Evolutionary conservation across 2,329 filamentous ascomycete species (phyloP), one percentile per base, ranked within the genome.

Genomic region (Anthostomella pinea): DNA sequence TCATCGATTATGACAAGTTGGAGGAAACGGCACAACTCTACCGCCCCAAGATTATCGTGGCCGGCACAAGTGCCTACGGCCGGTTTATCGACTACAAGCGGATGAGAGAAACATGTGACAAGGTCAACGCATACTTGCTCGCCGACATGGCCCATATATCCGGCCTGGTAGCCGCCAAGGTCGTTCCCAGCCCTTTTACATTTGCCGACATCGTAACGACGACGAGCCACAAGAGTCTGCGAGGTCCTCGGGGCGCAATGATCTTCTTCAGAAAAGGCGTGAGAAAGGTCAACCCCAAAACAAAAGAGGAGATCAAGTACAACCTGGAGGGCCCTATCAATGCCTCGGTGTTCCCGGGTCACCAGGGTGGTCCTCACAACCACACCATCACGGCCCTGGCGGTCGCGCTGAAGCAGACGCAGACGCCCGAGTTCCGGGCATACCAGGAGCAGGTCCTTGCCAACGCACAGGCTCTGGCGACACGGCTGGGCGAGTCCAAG

Each of bases 91-190:
- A 98, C 69, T 98, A 98, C 68, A 80, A 84, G 56, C 83, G 85
- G 52, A 93, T 98, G 78, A 87, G 87, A 49, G 79, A 88, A 53
- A 93, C 95, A 48, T 86, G 85, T 52, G 85, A 95, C 66, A 94
- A 95, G 69, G 78, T 88, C 39, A 88, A 89, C 54, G 88, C 88
- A 57, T 98, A 97, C 68, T 77, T 98, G 39, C 72, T 98, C 44
- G 87, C 88, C 53, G 93, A 98, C 60, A 96, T 98, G 81, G 93
- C 93, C 35, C 93, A 98, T 60, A 94, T 98, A 52, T 97, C 91
- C 8, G 93, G 93, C 49, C 73, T 98, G 46, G 81, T 98, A 33
- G 90, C 93, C 27, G 91, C 88, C 52, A 89, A 89, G 57, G 90
- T 95, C 37, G 81, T 96, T 49, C 88, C 89, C 27, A 85, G 86